phyloP scores from a whole-genome alignment of 805 yeast species.

The Saturnispora sekii region DNA sequence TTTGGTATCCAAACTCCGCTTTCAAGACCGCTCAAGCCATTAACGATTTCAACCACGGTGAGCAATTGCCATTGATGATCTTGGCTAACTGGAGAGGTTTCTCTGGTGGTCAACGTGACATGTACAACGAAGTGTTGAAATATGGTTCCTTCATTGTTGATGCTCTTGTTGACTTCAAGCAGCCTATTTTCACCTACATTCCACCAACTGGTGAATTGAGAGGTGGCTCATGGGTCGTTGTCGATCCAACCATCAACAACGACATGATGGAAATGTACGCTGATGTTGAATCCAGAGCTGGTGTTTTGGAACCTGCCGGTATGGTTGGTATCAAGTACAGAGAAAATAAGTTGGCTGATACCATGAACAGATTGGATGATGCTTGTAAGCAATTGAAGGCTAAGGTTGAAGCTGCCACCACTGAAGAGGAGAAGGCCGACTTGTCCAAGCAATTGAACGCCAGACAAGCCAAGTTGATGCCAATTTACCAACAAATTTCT shows the following conservation, averaged over 20 bases:
- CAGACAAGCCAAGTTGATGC: conserved; percentile 73
- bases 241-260: conserved; percentile 93
- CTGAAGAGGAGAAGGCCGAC: conserved; percentile 57
- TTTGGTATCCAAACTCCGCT: conserved; percentile 99
- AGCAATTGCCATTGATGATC: conserved; percentile 93
- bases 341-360: conserved; percentile 80
- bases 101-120: conserved; percentile 99
- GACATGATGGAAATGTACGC: conserved; percentile 99
- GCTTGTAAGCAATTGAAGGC: conserved; percentile 60
- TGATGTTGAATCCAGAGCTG: conserved; percentile 90
- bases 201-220: conserved; percentile 98
- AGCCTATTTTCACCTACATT: conserved; percentile 92
- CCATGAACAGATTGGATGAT: conserved; percentile 84
- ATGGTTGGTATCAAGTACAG: conserved; percentile 98
- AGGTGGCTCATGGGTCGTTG: conserved; percentile 99
- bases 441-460: conserved; percentile 57
- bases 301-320: conserved; percentile 98
- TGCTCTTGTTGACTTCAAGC: conserved; percentile 90
- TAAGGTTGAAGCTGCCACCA: conserved; percentile 41
- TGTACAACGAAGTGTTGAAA: conserved; percentile 96
- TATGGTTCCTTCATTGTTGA: conserved; percentile 97
- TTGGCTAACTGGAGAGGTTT: conserved; percentile 99
- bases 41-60: conserved; percentile 95
- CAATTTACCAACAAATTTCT: conserved; percentile 84
- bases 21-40: conserved; percentile 99